Base-by-base conservation (phyloP, 441 rosid species). In the Kokia cookei region DNA sequence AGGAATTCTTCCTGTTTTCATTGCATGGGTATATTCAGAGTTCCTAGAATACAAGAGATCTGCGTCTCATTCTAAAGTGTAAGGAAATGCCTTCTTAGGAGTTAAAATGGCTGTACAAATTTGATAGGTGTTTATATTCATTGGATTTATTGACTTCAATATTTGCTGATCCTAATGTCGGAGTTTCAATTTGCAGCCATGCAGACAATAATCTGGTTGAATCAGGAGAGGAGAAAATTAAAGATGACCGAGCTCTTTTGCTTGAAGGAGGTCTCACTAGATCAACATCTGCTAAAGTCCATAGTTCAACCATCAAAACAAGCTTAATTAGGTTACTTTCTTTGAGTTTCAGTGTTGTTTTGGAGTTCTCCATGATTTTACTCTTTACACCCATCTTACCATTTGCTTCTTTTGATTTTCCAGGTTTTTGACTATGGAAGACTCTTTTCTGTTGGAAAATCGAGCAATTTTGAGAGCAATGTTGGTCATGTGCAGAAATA, bases 381-480 rank as follows among this genome's bases (percentile, higher is more conserved):
- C 51, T 59, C 64, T 61, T 42, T 27, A 51, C 35, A 17, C 71
- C 29, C 66, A 37, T 72, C 78, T 82, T 68, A 83, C 22, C 51
- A 65, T 75, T 69, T 64, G 26, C 59, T 43, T 43, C 45, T 60
- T 47, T 71, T 66, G 47, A 27, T 65, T 54, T 69, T 82, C 57
- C 76, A 96, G 98, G 90, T 96, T 96, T 78, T 72, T 93, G 81
- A 89, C 96, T 6, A 81, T 96, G 92, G 99, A 96, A 7, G 96
- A 93, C 45, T 70, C 94, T 73, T 93, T 92, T 91, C 86, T 96
- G 89, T 87, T 93, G 72, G 99, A 93, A 81, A 90, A 96, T 77
- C 94, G 97, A 75, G 84, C 86, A 71, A 92, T 91, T 79, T 81
- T 96, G 80, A 86, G 93, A 91, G 97, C 93, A 54, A 89, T 96